These are phyloP conservation scores for Mycena filopes DNA, from an alignment of 768 basidiomycete genomes.

Conservation along the genomic window DNA sequence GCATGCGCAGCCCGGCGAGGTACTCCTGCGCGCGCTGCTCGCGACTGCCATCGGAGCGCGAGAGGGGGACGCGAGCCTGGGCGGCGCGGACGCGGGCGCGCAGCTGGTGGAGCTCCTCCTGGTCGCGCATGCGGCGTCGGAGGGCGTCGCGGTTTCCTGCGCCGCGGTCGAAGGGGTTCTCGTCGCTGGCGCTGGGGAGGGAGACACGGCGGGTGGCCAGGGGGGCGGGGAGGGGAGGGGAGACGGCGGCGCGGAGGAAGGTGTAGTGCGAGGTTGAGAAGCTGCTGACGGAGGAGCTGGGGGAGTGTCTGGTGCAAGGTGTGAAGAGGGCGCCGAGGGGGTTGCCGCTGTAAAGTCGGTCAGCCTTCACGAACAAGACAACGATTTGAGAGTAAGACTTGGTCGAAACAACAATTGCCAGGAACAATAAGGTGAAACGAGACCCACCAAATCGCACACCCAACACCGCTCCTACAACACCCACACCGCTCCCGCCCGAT, in stretches of 20 bases:
- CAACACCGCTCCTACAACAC: constrained; percentile 24
- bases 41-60: too few species aligned
- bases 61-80: not conserved
- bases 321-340: constrained; percentile 26
- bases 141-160: constrained; percentile 17
- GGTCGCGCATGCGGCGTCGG: constrained; percentile 22
- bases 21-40: not conserved
- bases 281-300: not conserved
- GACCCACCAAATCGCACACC: constrained; percentile 32
- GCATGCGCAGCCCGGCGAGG: not conserved
- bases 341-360: constrained; percentile 21
- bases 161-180: not conserved
- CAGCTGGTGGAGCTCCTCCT: constrained; percentile 20
- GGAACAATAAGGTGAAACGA: too few species aligned
- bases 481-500: constrained; percentile 29
- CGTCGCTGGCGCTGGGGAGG: constrained; percentile 5
- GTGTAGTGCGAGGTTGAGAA: constrained; percentile 28
- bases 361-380: not conserved
- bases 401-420: too few species aligned
- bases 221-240: constrained; percentile 24
- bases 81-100: constrained; percentile 24
- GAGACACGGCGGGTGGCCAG: constrained; percentile 2
- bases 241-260: constrained; percentile 29
- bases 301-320: constrained; percentile 24
- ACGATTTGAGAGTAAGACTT: too few species aligned